A percentile compares a stretch with the other conserved stretches of the same genome.
Conservation (phyloP, 1,284 basidiomycete genomes). For the Golubevia pallescens region DNA sequence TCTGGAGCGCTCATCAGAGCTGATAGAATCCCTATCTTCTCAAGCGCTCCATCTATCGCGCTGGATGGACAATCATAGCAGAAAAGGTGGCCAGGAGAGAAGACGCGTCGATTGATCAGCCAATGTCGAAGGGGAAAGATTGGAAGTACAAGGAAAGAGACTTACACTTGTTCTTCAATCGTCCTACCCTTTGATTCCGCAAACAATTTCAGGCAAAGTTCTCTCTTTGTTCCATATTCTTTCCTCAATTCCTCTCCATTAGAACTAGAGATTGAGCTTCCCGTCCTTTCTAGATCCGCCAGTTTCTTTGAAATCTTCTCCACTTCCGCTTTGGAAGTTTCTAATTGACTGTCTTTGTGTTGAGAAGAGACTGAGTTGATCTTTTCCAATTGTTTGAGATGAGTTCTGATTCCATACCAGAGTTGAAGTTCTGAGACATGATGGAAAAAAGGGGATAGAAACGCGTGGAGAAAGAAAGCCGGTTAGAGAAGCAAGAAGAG, state of each 20-base stretch:
- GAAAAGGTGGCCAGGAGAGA: too few relatives aligned
- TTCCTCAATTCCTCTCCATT: constrained; percentile 26
- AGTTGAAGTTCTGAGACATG: constrained; percentile 38
- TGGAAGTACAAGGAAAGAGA: not conserved
- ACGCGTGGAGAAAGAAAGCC: not conserved
- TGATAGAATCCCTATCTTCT: constrained; percentile 41
- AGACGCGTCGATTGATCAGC: not conserved
- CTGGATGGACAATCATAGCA: constrained; percentile 4
- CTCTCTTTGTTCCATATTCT: constrained; percentile 26
- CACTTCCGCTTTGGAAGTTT: constrained; percentile 1
- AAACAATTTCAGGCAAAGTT: constrained; percentile 26
- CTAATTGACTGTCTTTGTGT: constrained; percentile 19
- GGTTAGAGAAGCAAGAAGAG: not conserved
- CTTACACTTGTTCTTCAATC: constrained; percentile 28
- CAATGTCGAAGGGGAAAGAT: not conserved
- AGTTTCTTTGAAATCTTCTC: constrained; percentile 19
- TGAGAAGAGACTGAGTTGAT: constrained; percentile 20
- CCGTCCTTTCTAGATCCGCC: constrained; percentile 17
- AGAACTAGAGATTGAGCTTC: constrained; percentile 23
- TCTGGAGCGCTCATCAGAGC: constrained; percentile 35
- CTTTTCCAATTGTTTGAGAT: constrained; percentile 45
- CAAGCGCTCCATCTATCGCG: constrained; percentile 41
- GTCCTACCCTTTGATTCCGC: constrained; percentile 18
- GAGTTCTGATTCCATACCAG: constrained; percentile 46
- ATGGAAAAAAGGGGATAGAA: not conserved